Percentiles rank a stretch among this genome's conserved stretches.
phyloP scores from a whole-genome alignment of 2,329 filamentous ascomycete genomes.

The Apiospora saccharicola region DNA sequence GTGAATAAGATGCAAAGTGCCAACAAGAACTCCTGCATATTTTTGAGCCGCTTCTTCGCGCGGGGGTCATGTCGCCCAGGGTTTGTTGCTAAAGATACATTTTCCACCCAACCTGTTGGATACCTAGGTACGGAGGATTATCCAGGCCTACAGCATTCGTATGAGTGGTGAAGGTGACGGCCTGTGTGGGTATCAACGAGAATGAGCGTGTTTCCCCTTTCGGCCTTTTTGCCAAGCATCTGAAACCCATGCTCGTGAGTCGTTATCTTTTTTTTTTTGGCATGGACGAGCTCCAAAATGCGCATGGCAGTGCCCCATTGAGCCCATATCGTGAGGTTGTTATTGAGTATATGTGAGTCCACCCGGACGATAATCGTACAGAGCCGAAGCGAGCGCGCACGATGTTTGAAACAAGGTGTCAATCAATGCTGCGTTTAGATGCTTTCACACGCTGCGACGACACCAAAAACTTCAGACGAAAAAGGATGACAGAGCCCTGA shows the following conservation, averaged over 20 bases:
- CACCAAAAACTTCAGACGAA: not conserved
- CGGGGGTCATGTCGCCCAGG: not conserved
- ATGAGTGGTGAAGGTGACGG: not conserved
- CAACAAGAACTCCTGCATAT: not conserved
- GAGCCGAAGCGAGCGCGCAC: conserved; percentile 10
- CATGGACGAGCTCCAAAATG: not conserved
- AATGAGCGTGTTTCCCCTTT: not conserved
- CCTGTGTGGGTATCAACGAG: not conserved
- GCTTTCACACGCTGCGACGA: too few species aligned
- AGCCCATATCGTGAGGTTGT: not conserved
- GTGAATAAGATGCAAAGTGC: not conserved
- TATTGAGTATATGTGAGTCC: not conserved
- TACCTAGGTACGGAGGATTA: not conserved
- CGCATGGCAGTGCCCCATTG: conserved; percentile 6
- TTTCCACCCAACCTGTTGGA: not conserved
- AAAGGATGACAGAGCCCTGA: not conserved
- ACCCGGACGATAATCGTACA: not conserved
- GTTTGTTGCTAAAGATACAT: conserved; percentile 14
- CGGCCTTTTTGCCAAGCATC: conserved; percentile 1
- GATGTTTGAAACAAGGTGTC: conserved; percentile 13
- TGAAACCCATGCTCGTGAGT: not conserved
- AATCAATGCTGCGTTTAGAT: not conserved
- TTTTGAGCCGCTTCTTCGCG: conserved; percentile 1
- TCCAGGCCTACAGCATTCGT: not conserved
- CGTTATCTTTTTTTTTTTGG: not conserved